phyloP scores from a whole-genome alignment of 305 asterid genomes.

The Andrographis paniculata region DNA sequence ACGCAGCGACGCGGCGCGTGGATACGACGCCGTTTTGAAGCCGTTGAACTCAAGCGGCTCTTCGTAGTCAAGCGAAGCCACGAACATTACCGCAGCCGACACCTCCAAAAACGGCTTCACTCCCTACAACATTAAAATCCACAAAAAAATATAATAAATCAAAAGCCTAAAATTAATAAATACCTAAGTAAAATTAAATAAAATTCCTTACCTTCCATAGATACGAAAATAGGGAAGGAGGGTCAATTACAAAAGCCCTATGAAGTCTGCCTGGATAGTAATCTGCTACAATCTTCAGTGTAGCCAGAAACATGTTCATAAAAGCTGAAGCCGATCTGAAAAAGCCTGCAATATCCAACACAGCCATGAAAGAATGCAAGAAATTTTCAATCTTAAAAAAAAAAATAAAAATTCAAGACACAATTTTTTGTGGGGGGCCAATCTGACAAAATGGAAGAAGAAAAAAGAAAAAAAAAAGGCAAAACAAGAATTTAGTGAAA shows the following conservation, averaged over 20 bases:
- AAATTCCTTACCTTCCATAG: constrained; percentile 66
- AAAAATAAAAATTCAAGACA: too few species aligned
- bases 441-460: constrained; percentile 31
- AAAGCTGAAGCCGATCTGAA: constrained; percentile 92
- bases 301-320: constrained; percentile 65
- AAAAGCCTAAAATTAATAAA: background rate
- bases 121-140: constrained; percentile 35
- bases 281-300: constrained; percentile 71
- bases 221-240: constrained; percentile 80
- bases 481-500: constrained; percentile 26
- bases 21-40: constrained; percentile 15
- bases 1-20: constrained; percentile 23
- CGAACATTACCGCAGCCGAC: constrained; percentile 38
- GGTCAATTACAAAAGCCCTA: constrained; percentile 80
- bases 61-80: constrained; percentile 70
- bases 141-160: too few species aligned
- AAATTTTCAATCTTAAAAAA: too few species aligned
- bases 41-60: constrained; percentile 55
- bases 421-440: background rate
- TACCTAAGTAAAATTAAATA: background rate
- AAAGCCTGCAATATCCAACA: constrained; percentile 56
- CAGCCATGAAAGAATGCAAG: too few species aligned
- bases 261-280: constrained; percentile 74
- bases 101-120: constrained; percentile 75
- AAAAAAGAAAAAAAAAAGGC: constrained; percentile 20